Evolutionary conservation across 2,329 filamentous ascomycete genomes (phyloP), one percentile per base, ranked within the genome.

Genomic region (Diaporthe capsici): DNA sequence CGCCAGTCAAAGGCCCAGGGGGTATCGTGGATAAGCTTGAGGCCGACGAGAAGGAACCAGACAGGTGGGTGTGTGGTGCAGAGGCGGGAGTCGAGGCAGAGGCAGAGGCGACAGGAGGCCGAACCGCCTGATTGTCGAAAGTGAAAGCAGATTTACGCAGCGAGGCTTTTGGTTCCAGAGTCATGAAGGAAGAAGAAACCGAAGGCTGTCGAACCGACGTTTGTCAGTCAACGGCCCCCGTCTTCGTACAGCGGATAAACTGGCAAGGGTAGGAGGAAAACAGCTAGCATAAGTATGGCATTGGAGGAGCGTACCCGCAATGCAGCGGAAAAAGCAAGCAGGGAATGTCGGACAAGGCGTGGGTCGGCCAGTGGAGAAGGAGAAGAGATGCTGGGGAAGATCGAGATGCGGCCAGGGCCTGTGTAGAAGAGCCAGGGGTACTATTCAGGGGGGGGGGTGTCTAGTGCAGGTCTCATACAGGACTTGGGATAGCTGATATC

Each of bases 211-310:
- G 63, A 77, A 42, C 70, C 73, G 71, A 77, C 76, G 47, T 65
- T 44, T 73, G 75, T 76, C 75, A 76, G 75, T 73, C 76, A 75
- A 76, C 73, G 70, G 76, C 42, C 63, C 61, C 63, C 58, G 31
- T 74, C 55, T 70, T 49, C 58, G 68, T 67, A 68, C 65, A 65
- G 47, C 73, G 68, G 60, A 68, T 63, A 67, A 75, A 76, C 51
- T 75, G 68, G 72, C 72, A 71, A 74, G 60, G 65, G 72, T 70
- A 42, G n/a, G 49, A 70, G 49, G 49, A 70, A 70, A 70, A 15
- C 65, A 55, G 37, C 65, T 70, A 70, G 65, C 49, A 70, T 70
- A 55, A 53, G 49, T 70, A 55, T 53, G 49, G 49, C 34, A 70
- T 70, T 70, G 65, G 65, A 70, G 37, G 65, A 55, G 65, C 28